These are phyloP conservation scores for Phialophora verrucosa DNA, from an alignment of 2,329 filamentous ascomycete species.

Conservation along the genomic window DNA sequence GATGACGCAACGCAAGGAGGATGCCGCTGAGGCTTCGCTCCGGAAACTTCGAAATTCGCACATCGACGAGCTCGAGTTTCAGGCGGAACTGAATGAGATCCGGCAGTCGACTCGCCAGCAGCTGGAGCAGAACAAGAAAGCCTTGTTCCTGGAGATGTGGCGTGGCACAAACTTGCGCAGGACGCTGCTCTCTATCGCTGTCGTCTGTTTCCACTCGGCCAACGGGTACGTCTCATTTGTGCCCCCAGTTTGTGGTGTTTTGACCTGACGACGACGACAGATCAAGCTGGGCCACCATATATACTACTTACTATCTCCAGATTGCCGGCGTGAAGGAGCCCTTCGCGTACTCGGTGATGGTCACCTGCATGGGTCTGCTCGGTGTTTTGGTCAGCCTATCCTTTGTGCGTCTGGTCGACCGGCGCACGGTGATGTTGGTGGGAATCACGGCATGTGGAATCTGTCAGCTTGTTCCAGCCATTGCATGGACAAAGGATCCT, in stretches of 20 bases:
- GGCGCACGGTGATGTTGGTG: constrained; percentile 27
- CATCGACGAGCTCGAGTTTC: constrained; percentile 32
- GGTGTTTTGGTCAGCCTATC: constrained; percentile 30
- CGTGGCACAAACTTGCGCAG: constrained; percentile 28
- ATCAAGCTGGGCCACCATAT: constrained; percentile 30
- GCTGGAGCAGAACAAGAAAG: constrained; percentile 33
- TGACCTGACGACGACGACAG: constrained; percentile 9
- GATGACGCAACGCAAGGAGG: constrained; percentile 31
- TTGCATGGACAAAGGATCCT: constrained; percentile 27
- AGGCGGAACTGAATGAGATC: constrained; percentile 38
- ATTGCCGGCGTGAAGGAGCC: constrained; percentile 27
- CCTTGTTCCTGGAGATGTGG: constrained; percentile 32
- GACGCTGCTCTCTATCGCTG: constrained; percentile 29
- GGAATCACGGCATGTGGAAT: constrained; percentile 28
- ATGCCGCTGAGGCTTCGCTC: constrained; percentile 28
- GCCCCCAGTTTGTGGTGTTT: neutral
- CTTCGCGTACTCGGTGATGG: constrained; percentile 29
- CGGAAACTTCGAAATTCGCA: constrained; percentile 30
- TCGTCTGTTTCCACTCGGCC: constrained; percentile 32
- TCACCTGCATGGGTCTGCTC: constrained; percentile 30
- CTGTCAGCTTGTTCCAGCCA: constrained; percentile 29
- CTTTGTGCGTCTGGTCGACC: constrained; percentile 32
- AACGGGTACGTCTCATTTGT: constrained; percentile 30
- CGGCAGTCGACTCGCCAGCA: constrained; percentile 27
- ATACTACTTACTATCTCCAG: constrained; percentile 28